Base-by-base conservation (phyloP, 768 basidiomycete species). In the Russula lepida region DNA sequence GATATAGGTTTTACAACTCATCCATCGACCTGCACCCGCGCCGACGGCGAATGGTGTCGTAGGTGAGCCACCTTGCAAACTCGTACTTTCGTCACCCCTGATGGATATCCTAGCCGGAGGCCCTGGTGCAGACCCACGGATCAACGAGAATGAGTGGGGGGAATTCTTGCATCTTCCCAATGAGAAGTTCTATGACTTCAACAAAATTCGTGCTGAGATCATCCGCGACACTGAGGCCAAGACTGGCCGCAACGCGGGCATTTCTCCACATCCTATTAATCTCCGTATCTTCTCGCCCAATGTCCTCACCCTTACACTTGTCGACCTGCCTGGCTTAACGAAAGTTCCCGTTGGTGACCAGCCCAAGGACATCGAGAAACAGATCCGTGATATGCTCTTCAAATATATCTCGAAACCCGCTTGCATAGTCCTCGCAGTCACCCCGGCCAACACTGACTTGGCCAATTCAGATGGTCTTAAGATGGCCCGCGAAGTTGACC, bases 401-500 rank as follows among this genome's bases (percentile, higher is more conserved):
- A 95, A 95, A 74, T 98, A 88, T 70, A 98, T 98, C 70, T 85
- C 90, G 19, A 93, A 93, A 72, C 89, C 95, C 41, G 89, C 93
- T 56, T 95, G 93, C 76, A 95, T 98, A 74, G 84, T 98, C 67
- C 85, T 98, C 56, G 95, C 95, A 37, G 95, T 98, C 64, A 97
- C 95, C 0, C 89, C 86, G 41, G 95, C 93, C 67, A 98, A 98
- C 72, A 88, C 85, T 50, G 97, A 99, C 78, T 80, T 99, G 81
- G 97, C 97, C 62, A 99, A 98, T 75, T 98, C 95, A 21, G 97
- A 98, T 73, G 95, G 97, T 52, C 74, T 97, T 70, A 95, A 97
- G 77, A 76, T 98, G 80, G 95, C 94, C 54, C 81, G 97, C 63
- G 94, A 98, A 69, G 94, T 98, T 27, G 97, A 99, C 71, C 95